phyloP scores from a whole-genome alignment of 805 yeast species.

The Cyberlindnera americana region DNA sequence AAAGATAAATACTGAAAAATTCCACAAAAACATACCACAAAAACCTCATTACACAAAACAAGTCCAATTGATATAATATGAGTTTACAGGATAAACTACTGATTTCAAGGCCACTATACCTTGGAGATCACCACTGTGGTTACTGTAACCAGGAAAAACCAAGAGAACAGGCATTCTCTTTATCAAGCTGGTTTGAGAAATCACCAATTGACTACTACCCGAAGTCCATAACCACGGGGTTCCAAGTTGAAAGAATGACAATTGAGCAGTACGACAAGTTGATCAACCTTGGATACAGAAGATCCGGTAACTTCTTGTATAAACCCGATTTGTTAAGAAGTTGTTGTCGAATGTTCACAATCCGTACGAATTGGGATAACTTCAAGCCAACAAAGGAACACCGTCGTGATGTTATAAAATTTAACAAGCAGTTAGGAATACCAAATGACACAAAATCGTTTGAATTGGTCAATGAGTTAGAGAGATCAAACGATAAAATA shows the following conservation, averaged over 20 bases:
- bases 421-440: constrained; percentile 30
- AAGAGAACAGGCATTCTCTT: constrained; percentile 32
- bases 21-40: no score
- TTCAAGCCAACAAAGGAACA: constrained; percentile 61
- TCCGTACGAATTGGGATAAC: constrained; percentile 51
- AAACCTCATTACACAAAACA: no score
- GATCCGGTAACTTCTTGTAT: constrained; percentile 71
- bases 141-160: constrained; percentile 51
- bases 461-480: constrained; percentile 34
- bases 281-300: constrained; percentile 71
- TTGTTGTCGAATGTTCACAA: constrained; percentile 80
- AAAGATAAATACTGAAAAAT: no score
- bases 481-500: constrained; percentile 16
- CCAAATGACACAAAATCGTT: constrained; percentile 19
- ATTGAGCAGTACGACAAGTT: constrained; percentile 55
- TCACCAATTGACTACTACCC: constrained; percentile 7
- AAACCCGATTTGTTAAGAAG: constrained; percentile 64
- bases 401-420: constrained; percentile 60
- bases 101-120: constrained; percentile 42
- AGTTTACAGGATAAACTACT: constrained; percentile 28
- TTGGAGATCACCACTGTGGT: constrained; percentile 56
- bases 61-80: not conserved
- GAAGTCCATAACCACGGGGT: constrained; percentile 30
- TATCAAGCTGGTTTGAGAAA: constrained; percentile 33
- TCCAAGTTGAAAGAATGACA: constrained; percentile 43